Percentiles rank a stretch among this genome's conserved stretches.
Evolutionary conservation across 2,329 filamentous ascomycete species (phyloP).

Genomic region (Fonsecaea monophora): DNA sequence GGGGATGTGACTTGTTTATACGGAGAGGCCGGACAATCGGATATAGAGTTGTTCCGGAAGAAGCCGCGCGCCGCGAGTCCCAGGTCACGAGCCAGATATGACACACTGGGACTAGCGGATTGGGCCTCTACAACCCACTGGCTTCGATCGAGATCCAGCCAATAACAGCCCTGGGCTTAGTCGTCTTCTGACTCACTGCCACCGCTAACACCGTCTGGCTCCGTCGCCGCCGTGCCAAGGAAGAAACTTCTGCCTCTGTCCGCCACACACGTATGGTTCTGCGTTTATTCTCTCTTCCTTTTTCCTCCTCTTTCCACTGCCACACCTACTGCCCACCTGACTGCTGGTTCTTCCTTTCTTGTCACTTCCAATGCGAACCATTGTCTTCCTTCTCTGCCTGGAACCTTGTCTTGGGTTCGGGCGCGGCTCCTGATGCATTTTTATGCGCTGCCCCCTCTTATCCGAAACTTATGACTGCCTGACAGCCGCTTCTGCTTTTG

Average conservation of each 20-base stretch:
- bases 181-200: not conserved
- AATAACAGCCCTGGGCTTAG: not conserved
- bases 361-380: conserved; percentile 11
- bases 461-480: not conserved
- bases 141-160: not conserved
- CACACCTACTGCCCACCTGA: conserved; percentile 4
- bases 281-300: conserved; percentile 13
- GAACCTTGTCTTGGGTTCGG: not conserved
- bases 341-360: not conserved
- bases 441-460: not conserved
- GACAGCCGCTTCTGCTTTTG: not conserved
- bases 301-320: conserved; percentile 3
- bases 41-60: not conserved
- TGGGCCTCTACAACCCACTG: not conserved
- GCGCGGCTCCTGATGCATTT: conserved; percentile 3
- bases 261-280: conserved; percentile 6
- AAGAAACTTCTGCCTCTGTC: conserved; percentile 2
- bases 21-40: not conserved
- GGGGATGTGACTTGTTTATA: not conserved
- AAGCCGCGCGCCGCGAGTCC: not conserved
- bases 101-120: not conserved
- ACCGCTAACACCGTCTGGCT: not conserved
- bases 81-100: not conserved
- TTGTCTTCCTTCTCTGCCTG: conserved; percentile 5
- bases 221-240: not conserved